Base-by-base conservation (phyloP, 345 rosid species). In the Firmiana major region DNA sequence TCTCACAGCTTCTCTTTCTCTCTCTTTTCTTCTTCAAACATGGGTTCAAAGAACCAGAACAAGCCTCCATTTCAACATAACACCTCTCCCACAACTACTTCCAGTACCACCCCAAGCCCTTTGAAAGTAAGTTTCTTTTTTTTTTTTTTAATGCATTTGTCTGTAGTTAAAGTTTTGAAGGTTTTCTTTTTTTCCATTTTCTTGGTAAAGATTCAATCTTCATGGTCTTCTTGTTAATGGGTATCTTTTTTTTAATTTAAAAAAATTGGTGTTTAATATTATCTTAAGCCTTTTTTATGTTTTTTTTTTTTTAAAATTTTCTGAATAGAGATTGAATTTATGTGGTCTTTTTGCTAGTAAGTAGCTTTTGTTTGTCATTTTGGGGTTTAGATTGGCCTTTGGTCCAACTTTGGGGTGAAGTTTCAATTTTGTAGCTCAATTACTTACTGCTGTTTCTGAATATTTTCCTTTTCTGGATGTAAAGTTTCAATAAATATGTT, bases 11-110 rank as follows among this genome's bases (percentile, higher is more conserved):
- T 75, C 83, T 60, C 74, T 31, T 31, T 79, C 64, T 67, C 81
- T 82, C 83, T 85, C 84, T 71, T 31, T 69, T 63, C 75, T 73
- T 80, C 74, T 82, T 82, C 74, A 72, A 76, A 73, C 77, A 78
- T 83, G 84, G 75, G 73, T 79, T 78, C 85, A 49, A 82, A 82
- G 79, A 80, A 76, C 76, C 84, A 89, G 90, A 87, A 86, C 83
- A 89, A 79, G 72, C 90, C 91, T 83, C 87, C 94, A 83, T 75
- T 88, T 77, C 85, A 83, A 73, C 59, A 76, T 26, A 63, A 24
- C 31, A 59, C 45, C 64, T 45, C 19, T 19, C 57, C 65, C 45
- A 21, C 63, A 71, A 53, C 63, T 22, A 38, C 53, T 43, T 46
- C 71, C 58, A 34, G 13, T 24, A 31, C 74, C 9, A 21, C 75